Evolutionary conservation across 352 stramenopile species (phyloP), one percentile per base, ranked within the genome.

Genomic region (Phytopythium vexans): DNA sequence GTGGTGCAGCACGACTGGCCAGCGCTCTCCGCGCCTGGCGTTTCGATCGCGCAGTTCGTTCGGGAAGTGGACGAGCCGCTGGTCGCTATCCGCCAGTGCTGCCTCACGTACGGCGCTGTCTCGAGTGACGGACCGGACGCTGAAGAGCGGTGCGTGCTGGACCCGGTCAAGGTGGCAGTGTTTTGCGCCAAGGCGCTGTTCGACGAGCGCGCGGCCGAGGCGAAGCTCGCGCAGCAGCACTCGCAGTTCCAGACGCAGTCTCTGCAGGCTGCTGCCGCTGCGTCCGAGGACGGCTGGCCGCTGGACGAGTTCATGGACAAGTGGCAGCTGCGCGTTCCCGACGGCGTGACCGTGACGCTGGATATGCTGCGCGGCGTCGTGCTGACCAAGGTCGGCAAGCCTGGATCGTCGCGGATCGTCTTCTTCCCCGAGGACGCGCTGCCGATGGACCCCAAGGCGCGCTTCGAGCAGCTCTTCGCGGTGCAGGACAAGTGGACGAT

Each of bases 401-500:
- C 21, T 2, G 21, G 21, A 2, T 27, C 21, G 21, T 27, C 21
- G 21, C 65, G 70, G 1, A 70, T 92, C 15, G 57, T 89, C 8
- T 92, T 88, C 47, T 89, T 92, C 31, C 70, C 71, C 0, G 82
- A 92, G 52, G 54, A 81, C 6, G 67, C 77, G 4, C 60, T 94
- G 10, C 77, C 84, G 0, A 78, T 74, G 6, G 82, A 92, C 16
- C 79, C 84, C 1, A 89, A 89, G 66, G 69, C 75, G 52, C 82
- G 84, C 21, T 92, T 94, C 44, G 66, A 89, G 32, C 68, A 75
- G 54, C 80, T 94, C 32, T 94, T 94, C 60, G 58, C 74, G 16
- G 68, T 77, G 34, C 84, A 94, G 52, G 78, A 89, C 41, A 94
- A 94, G 52, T 94, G 84, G 84, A 91, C 82, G 1, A 65, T 92